Conservation (phyloP, 129 eudicot genomes). For the Daucus carota region DNA sequence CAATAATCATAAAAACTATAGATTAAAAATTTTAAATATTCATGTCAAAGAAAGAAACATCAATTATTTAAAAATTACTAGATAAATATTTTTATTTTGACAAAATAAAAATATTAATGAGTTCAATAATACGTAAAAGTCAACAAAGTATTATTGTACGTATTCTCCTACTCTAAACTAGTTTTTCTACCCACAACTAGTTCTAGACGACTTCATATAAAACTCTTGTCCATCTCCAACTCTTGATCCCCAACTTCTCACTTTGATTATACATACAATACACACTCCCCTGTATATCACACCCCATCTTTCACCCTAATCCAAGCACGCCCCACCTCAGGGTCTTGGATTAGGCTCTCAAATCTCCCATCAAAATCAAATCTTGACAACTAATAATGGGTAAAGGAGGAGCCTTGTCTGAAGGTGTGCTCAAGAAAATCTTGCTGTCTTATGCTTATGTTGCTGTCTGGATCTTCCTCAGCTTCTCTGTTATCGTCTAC, state of each 20-base stretch:
- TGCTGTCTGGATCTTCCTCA: constrained; percentile 62
- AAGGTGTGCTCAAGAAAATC: constrained; percentile 52
- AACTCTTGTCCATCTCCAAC: background rate
- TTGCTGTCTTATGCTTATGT: constrained; percentile 62
- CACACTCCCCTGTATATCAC: background rate
- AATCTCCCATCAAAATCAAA: background rate
- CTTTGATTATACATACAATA: no score
- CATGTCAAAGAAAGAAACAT: no score
- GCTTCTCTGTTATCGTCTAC: constrained; percentile 72
- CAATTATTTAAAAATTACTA: no score
- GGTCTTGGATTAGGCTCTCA: background rate
- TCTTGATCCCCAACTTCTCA: background rate
- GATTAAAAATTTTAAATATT: no score
- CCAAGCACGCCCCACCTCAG: background rate
- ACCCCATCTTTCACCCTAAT: background rate
- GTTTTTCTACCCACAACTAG: background rate
- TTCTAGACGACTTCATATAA: background rate
- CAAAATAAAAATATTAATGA: no score
- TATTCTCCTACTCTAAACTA: background rate
- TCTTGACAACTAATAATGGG: constrained; percentile 32
- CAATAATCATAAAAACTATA: no score
- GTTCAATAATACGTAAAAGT: background rate
- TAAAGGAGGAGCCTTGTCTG: constrained; percentile 56
- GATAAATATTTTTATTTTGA: no score
- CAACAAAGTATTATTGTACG: background rate